Evolutionary conservation across 2,329 filamentous ascomycete genomes (phyloP), one percentile per base, ranked within the genome.

Genomic region (Alternaria atra): DNA sequence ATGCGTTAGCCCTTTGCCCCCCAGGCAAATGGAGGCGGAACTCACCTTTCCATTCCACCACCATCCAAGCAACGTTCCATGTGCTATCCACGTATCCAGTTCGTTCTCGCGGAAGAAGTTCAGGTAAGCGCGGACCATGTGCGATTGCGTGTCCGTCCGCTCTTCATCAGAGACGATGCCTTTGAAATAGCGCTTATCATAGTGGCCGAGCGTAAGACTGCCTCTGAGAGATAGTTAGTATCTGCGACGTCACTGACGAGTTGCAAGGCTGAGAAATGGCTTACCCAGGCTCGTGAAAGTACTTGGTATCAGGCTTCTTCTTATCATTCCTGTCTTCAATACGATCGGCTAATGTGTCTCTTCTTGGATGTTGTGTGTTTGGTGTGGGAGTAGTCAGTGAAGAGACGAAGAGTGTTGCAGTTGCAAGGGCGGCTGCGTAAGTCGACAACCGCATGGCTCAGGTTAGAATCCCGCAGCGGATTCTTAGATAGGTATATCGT

Each of bases 41-140:
- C 63, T n/a, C 76, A 86, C 84, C 79, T 83, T 83, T 57, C 83
- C 83, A 75, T 93, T 94, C 92, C 92, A 96, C 91, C 91, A 95
- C 92, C 92, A 96, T 12, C 92, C 92, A 23, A 96, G 82, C 51
- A 95, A 80, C 5, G 92, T 93, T 50, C 92, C 92, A 77, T 96
- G 92, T 39, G 92, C 92, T 60, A 96, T 87, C 92, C 92, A 95
- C 0, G 92, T 94, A 79, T 94, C 91, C 63, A 93, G 80, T 6
- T 87, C 86, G 55, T 89, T 83, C 17, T 85, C 82, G 44, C 83
- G 81, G 77, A 91, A 90, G 57, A 87, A 88, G 46, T 84, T 83
- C 44, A 95, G 84, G 79, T 95, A 95, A 52, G 91, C 89, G 64
- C 89, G 87, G 66, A 93, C 86, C 67, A 95, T 87, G 75, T 91